phyloP scores from a whole-genome alignment of 768 basidiomycete genomes.

The Mycena galopus region DNA sequence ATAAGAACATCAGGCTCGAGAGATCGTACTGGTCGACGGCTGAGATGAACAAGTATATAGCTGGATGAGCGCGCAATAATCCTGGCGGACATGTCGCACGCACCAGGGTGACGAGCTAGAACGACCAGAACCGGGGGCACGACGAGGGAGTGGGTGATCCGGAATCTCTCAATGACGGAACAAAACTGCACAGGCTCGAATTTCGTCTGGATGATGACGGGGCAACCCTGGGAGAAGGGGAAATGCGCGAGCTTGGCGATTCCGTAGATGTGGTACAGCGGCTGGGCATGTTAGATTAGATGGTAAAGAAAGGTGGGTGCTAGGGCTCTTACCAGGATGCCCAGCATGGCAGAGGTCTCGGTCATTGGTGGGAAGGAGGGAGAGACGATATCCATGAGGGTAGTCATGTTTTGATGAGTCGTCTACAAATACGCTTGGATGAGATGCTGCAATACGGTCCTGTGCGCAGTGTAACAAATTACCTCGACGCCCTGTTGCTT shows the following conservation, averaged over 20 bases:
- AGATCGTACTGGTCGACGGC: constrained; percentile 79
- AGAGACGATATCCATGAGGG: constrained; percentile 65
- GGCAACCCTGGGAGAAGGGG: constrained; percentile 63
- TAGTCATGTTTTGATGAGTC: constrained; percentile 76
- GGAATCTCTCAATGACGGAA: constrained; percentile 73
- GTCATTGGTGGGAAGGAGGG: constrained; percentile 57
- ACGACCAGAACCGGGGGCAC: constrained; percentile 90
- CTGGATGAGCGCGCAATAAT: not conserved
- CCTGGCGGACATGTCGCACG: constrained; percentile 36
- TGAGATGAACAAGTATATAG: constrained; percentile 36
- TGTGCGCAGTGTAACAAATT: constrained; percentile 13
- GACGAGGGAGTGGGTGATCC: constrained; percentile 67
- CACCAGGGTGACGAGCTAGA: constrained; percentile 77
- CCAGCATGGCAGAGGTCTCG: constrained; percentile 66
- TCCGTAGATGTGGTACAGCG: constrained; percentile 45
- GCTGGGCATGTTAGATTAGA: constrained; percentile 59
- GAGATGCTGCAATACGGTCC: not conserved
- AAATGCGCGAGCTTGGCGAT: constrained; percentile 73
- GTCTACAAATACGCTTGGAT: constrained; percentile 53
- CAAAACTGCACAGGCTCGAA: constrained; percentile 84
- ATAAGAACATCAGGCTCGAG: constrained; percentile 65
- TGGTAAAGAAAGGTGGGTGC: too few relatives aligned
- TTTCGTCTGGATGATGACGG: constrained; percentile 70
- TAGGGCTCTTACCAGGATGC: too few relatives aligned
- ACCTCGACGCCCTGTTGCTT: constrained; percentile 56